phyloP scores from a whole-genome alignment of 1,139 yeast genomes.

The Yamadazyma diddensiae region DNA sequence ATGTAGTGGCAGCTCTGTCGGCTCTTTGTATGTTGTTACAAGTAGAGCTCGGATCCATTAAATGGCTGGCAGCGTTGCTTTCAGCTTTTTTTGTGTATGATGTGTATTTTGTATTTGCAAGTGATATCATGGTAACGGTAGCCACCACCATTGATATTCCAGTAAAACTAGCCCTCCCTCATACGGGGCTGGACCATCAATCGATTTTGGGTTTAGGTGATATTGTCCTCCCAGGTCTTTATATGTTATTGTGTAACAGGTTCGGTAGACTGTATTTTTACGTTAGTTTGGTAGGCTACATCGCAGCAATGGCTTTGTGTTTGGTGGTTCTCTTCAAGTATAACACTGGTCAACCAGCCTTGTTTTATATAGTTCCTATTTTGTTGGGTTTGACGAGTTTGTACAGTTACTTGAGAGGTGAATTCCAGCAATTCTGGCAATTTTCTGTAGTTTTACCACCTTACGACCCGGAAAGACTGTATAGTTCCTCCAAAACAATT shows the following conservation, averaged over 20 bases:
- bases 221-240: slow-evolving; percentile 55
- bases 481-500: slow-evolving; percentile 3
- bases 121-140: slow-evolving; percentile 61
- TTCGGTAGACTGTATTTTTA: slow-evolving; percentile 49
- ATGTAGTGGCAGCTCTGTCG: not conserved
- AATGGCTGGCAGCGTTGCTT: slow-evolving; percentile 39
- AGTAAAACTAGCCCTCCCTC: slow-evolving; percentile 51
- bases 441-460: slow-evolving; percentile 15
- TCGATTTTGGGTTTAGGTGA: slow-evolving; percentile 57
- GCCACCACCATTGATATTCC: slow-evolving; percentile 59
- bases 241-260: slow-evolving; percentile 48
- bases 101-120: slow-evolving; percentile 62
- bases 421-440: slow-evolving; percentile 38
- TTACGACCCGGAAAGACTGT: slow-evolving; percentile 12
- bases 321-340: slow-evolving; percentile 34
- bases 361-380: slow-evolving; percentile 59
- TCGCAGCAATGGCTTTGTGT: slow-evolving; percentile 43
- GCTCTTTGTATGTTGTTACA: slow-evolving; percentile 5
- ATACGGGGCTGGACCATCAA: slow-evolving; percentile 5
- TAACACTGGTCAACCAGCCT: slow-evolving; percentile 62
- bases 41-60: slow-evolving; percentile 27
- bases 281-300: slow-evolving; percentile 41
- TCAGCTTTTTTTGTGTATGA: slow-evolving; percentile 57
- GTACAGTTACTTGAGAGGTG: slow-evolving; percentile 36
- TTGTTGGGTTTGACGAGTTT: slow-evolving; percentile 31